Evolutionary conservation across 352 stramenopile species (phyloP).

Genomic region (Phytophthora rubi): DNA sequence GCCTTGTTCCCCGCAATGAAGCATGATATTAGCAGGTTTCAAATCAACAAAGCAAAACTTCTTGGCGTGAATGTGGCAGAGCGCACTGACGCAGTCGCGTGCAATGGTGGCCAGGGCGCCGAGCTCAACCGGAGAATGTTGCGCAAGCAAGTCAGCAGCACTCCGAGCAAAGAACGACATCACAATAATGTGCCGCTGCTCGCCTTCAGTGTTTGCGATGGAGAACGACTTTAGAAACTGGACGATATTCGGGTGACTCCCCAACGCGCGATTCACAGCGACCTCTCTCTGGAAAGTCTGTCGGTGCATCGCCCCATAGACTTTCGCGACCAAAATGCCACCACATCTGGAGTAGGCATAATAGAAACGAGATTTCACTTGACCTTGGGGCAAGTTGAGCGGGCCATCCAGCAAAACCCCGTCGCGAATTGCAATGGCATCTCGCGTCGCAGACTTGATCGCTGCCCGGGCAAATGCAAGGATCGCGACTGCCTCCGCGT

Average conservation of each 20-base stretch:
- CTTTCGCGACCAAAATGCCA: slow-evolving; percentile 6
- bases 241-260: background rate
- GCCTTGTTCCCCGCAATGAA: slow-evolving; percentile 11
- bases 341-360: slow-evolving; percentile 5
- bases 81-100: slow-evolving; percentile 1
- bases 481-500: background rate
- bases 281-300: slow-evolving; percentile 1
- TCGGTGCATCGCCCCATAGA: background rate
- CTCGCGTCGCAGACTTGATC: slow-evolving; percentile 1
- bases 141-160: slow-evolving; percentile 3
- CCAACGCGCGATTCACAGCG: background rate
- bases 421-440: background rate
- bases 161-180: slow-evolving; percentile 17
- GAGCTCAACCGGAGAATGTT: slow-evolving; percentile 4
- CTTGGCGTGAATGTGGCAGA: slow-evolving; percentile 9
- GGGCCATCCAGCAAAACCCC: background rate
- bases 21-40: slow-evolving; percentile 14
- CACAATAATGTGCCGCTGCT: slow-evolving; percentile 8
- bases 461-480: background rate
- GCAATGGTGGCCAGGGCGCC: slow-evolving; percentile 4
- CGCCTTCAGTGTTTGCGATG: background rate
- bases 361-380: background rate
- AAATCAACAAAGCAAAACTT: slow-evolving; percentile 8
- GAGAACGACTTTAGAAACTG: slow-evolving; percentile 1
- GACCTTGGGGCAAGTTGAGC: slow-evolving; percentile 2